Base-by-base conservation (phyloP, 495 filamentous ascomycete genomes). In the Tuber aestivum region DNA sequence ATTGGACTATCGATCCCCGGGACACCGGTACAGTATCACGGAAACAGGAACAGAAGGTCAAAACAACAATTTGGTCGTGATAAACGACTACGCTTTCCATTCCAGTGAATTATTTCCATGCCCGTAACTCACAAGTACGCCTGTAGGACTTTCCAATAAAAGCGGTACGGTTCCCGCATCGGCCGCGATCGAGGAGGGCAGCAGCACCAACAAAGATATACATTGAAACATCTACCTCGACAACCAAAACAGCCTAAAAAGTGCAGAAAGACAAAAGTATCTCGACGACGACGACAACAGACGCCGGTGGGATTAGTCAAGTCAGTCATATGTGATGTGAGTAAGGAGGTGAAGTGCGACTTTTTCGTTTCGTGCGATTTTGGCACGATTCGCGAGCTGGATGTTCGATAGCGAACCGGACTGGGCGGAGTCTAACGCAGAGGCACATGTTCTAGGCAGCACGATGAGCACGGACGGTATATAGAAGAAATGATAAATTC, bases 361-460 rank as follows among this genome's bases (percentile, higher is more conserved):
- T 65, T 65, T 65, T 35, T 65, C 50, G 56, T 65, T 65, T 65
- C 27, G 56, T 65, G 56, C 56, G 56, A 65, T 65, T 35, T 65
- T 65, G 14, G 56, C n/a, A 32, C 50, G 50, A 61, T 61, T 61
- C 50, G 50, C 50, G 50, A 61, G 50, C 50, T 32, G 10, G 50
- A 16, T 8, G 9, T 32, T 61, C 50, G n/a, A 61, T 61, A n/a
- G 3, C 8, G 23, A 61, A 61, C 50, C 23, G 23, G 50, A 65
- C 56, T 65, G 56, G 56, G 56, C 56, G 32, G 32, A 65, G 56
- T 65, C 56, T n/a, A n/a, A 20, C 48, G 1, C 50, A 35, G 27
- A 65, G 56, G 56, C 56, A 65, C 56, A 65, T 65, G 23, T 56
- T n/a, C 56, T 65, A 35, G 27, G 27, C 56, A 32, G 56, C 56